Conservation (phyloP, 257 asterid species). For the Anisodus acutangulus region DNA sequence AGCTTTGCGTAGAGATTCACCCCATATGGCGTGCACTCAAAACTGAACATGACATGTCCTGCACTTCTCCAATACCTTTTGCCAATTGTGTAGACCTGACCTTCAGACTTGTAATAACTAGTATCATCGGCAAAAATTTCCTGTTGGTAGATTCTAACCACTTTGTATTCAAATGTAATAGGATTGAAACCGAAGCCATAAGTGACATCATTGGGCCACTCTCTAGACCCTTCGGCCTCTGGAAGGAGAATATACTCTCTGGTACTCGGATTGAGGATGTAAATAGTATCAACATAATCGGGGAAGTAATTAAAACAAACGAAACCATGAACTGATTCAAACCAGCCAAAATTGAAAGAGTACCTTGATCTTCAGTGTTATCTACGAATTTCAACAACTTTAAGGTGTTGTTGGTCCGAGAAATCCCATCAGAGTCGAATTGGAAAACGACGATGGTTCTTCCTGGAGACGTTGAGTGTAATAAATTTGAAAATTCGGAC, state of each 20-base stretch:
- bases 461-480: conserved; percentile 27
- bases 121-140: conserved; percentile 35
- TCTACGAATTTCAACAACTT: conserved; percentile 40
- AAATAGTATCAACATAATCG: conserved; percentile 40
- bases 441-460: conserved; percentile 44
- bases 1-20: conserved; percentile 45
- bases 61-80: conserved; percentile 44
- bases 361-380: not conserved
- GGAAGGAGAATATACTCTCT: conserved; percentile 50
- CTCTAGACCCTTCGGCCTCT: conserved; percentile 12
- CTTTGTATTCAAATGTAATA: conserved; percentile 42
- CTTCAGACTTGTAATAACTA: conserved; percentile 39
- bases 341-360: conserved; percentile 29
- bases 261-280: conserved; percentile 52
- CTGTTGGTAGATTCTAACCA: conserved; percentile 54
- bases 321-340: conserved; percentile 49
- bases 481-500: not conserved
- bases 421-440: conserved; percentile 27
- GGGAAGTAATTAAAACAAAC: conserved; percentile 33
- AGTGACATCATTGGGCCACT: conserved; percentile 36
- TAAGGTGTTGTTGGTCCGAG: not conserved
- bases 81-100: conserved; percentile 54
- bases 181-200: conserved; percentile 46
- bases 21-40: conserved; percentile 34
- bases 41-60: conserved; percentile 39